Base-by-base conservation (phyloP, 352 stramenopile genomes). In the Phytophthora europaea region DNA sequence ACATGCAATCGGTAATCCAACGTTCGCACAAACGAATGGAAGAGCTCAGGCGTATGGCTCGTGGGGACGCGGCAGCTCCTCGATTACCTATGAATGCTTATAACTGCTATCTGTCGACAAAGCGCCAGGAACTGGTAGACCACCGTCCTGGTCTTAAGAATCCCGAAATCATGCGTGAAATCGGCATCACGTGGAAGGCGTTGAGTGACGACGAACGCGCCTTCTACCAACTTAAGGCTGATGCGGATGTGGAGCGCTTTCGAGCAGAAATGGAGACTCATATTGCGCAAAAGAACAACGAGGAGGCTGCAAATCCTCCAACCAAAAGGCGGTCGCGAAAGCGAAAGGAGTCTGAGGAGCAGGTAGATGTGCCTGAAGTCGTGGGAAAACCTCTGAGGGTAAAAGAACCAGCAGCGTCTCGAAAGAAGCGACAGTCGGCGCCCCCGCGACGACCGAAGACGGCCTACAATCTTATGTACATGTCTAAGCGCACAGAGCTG, bases 401-500 rank as follows among this genome's bases (percentile, higher is more conserved):
- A 9, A 73, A 67, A 13, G 22, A 23, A 34, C 47, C 57, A n/a
- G 38, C 10, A 43, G 56, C 40, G 40, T 45, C 26, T 7, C 53
- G 67, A 38, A 81, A 81, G 18, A 73, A 75, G 28, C 68, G 78
- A 56, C 80, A 84, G 47, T 33, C 58, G 15, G 55, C 50, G 18
- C 55, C 59, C 3, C 82, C 82, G 12, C 75, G 78, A 0, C 73
- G 70, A 1, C 81, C 81, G 2, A 78, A 88, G 54, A 87, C 81
- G 9, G 83, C 83, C 15, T 90, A 85, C 72, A 90, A 90, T 58
- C 71, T 90, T 26, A 90, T 90, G 81, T 90, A 86, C 54, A 80
- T 90, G 70, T 81, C 79, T 3, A 84, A 87, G 72, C 82, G 81
- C 26, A 70, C 71, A 1, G 81, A 92, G 64, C 65, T 92, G 9